These are phyloP conservation scores for Medicago lupulina DNA, from an alignment of 306 rosid genomes.

Conservation along the genomic window DNA sequence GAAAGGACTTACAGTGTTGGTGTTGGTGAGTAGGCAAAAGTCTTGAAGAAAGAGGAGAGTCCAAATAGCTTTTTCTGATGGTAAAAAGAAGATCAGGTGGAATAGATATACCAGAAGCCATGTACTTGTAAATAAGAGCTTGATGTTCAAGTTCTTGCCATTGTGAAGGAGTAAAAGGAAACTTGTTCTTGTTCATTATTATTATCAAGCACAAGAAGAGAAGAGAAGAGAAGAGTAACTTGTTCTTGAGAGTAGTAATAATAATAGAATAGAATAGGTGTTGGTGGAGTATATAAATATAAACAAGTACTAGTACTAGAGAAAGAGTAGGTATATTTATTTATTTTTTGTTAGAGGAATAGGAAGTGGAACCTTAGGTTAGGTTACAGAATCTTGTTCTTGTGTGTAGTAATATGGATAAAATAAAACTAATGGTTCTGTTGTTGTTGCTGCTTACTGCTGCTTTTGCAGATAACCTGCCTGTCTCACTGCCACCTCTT, in stretches of 20 bases:
- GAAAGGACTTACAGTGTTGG: constrained; percentile 56
- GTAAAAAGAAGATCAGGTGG: constrained; percentile 89
- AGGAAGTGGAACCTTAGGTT: constrained; percentile 75
- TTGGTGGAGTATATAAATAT: not conserved
- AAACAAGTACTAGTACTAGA: not conserved
- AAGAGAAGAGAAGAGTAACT: not conserved
- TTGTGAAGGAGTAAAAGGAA: constrained; percentile 79
- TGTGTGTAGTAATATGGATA: constrained; percentile 47
- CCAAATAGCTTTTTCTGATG: constrained; percentile 64
- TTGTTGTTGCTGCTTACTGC: constrained; percentile 41
- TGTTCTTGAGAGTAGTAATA: not conserved
- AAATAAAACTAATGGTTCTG: constrained; percentile 71
- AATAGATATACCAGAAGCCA: constrained; percentile 87
- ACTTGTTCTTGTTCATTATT: constrained; percentile 41
- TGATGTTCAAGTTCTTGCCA: constrained; percentile 99
- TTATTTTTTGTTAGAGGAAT: constrained; percentile 41
- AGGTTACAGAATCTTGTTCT: constrained; percentile 58
- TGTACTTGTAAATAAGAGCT: constrained; percentile 91
- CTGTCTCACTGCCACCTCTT: constrained; percentile 66
- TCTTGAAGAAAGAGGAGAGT: constrained; percentile 61
- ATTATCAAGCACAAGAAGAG: not conserved
- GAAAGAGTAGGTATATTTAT: constrained; percentile 71
- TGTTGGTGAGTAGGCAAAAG: constrained; percentile 64
- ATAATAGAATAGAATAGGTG: not conserved
- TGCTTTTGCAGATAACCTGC: constrained; percentile 55